Percentiles rank a stretch among this genome's conserved stretches.
phyloP scores from a whole-genome alignment of 129 eudicot genomes.

The Glebionis coronaria region DNA sequence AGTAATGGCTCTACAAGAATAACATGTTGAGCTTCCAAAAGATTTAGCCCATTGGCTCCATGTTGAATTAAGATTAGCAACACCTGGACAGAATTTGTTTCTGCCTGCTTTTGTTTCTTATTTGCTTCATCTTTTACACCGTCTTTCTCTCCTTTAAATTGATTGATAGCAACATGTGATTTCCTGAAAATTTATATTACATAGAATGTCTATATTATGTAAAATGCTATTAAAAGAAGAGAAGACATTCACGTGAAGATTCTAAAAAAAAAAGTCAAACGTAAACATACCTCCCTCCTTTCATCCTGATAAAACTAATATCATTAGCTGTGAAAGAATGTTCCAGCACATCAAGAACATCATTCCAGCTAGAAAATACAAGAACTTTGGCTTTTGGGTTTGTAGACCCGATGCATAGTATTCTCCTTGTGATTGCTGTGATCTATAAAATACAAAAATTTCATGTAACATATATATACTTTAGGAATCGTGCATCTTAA shows the following conservation, averaged over 20 bases:
- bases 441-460: too few relatives aligned
- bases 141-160: conserved; percentile 58
- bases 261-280: neutral
- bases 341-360: neutral
- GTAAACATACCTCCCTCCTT: conserved; percentile 82
- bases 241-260: neutral
- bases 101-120: conserved; percentile 24
- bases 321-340: neutral
- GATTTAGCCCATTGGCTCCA: conserved; percentile 96
- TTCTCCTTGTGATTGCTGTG: neutral
- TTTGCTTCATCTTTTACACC: conserved; percentile 15
- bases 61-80: conserved; percentile 78
- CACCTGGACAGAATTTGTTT: conserved; percentile 57
- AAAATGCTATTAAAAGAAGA: neutral
- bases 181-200: conserved; percentile 41
- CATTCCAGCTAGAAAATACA: neutral
- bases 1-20: conserved; percentile 94
- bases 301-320: conserved; percentile 48
- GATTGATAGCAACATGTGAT: conserved; percentile 76
- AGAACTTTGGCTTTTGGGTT: neutral
- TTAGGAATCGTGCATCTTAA: too few relatives aligned
- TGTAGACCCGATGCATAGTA: neutral
- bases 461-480: too few relatives aligned
- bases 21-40: conserved; percentile 96
- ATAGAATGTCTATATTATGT: neutral